phyloP scores from a whole-genome alignment of 2,329 filamentous ascomycete genomes.

The Bipolaris sorokiniana region DNA sequence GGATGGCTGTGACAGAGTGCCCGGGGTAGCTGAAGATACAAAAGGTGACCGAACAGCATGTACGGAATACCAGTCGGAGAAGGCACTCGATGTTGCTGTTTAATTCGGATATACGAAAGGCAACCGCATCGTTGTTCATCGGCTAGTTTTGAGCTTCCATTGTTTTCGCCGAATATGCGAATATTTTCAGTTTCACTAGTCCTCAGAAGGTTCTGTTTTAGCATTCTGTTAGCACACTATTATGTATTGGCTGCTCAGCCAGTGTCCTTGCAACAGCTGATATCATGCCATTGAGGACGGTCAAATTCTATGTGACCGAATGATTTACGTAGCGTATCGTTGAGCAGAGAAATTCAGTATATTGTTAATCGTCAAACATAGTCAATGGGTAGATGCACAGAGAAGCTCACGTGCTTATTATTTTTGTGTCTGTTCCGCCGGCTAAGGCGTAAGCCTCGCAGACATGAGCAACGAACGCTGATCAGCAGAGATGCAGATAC shows the following conservation, averaged over 20 bases:
- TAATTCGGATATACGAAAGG: not conserved
- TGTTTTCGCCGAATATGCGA: not conserved
- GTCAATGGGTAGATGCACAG: not conserved
- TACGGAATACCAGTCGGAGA: not conserved
- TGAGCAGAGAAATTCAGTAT: not conserved
- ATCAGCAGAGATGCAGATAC: constrained; percentile 19
- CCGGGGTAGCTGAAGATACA: not conserved
- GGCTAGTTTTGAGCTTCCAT: not conserved
- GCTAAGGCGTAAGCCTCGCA: not conserved
- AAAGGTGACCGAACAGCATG: not conserved
- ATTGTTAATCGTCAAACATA: not conserved
- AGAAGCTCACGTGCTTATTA: not conserved
- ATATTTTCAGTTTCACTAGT: not conserved
- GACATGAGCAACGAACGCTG: constrained; percentile 5
- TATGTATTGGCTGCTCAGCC: not conserved
- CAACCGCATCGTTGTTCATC: not conserved
- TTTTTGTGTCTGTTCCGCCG: not conserved
- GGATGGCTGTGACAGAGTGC: not conserved
- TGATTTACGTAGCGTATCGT: no score
- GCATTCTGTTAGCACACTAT: not conserved
- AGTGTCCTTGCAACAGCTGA: not conserved
- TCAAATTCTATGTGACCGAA: no score
- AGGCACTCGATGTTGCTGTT: not conserved
- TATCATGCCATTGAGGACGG: not conserved
- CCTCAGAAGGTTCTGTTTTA: not conserved